A percentile compares a stretch with the other conserved stretches of the same genome.
Conservation (phyloP, 2,329 filamentous ascomycete genomes). For the Balansia obtecta region DNA sequence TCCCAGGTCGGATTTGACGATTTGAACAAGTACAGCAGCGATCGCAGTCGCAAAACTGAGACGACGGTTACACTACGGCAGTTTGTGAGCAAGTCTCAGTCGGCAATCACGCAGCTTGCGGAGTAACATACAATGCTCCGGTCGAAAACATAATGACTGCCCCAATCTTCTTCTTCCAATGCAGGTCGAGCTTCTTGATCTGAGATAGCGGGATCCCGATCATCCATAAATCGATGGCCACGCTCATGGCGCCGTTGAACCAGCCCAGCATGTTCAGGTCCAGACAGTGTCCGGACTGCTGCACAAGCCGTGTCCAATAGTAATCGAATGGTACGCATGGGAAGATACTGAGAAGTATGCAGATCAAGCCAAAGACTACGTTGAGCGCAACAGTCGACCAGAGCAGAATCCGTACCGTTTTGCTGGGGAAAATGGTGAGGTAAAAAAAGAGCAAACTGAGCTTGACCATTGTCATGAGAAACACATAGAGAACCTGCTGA, state of each 20-base stretch:
- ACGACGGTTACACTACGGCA: conserved; percentile 6
- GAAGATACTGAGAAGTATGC: not conserved
- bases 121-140: conserved; percentile 4
- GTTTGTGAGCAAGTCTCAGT: not conserved
- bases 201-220: conserved; percentile 6
- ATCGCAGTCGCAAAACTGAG: conserved; percentile 5
- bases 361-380: conserved; percentile 1
- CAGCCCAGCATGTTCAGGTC: conserved; percentile 5
- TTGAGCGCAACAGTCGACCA: conserved; percentile 1
- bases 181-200: conserved; percentile 4
- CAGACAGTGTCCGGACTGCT: conserved; percentile 2
- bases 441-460: conserved; percentile 5
- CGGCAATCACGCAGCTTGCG: not conserved
- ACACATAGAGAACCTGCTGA: conserved; percentile 6
- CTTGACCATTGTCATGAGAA: conserved; percentile 4
- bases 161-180: conserved; percentile 6
- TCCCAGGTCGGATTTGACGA: conserved; percentile 6
- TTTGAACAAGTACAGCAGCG: conserved; percentile 4
- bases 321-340: conserved; percentile 2
- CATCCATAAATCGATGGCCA: conserved; percentile 6
- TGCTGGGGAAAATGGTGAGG: conserved; percentile 4
- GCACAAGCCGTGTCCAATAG: conserved; percentile 4
- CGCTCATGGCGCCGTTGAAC: conserved; percentile 4
- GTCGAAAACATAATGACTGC: conserved; percentile 6
- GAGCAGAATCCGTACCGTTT: not conserved